A percentile compares a stretch with the other conserved stretches of the same genome.
phyloP scores from a whole-genome alignment of 1,284 basidiomycete species.

The Puccinia triticina region DNA sequence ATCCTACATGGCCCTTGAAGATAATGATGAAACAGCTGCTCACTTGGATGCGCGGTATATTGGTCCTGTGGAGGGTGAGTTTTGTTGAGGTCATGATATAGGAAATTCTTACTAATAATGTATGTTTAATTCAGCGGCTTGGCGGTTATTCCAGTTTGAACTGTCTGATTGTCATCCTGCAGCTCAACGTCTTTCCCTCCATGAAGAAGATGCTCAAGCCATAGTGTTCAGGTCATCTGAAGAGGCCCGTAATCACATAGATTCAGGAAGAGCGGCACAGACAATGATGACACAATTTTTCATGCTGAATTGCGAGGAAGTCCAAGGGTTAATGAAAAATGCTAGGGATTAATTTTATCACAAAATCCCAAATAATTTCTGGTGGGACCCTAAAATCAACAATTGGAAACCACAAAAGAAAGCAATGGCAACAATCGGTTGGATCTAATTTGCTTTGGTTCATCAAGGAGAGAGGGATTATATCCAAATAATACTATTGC shows the following conservation, averaged over 20 bases:
- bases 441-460: not conserved
- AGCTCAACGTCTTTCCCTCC: not conserved
- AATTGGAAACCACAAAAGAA: not conserved
- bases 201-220: not conserved
- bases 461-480: slow-evolving; percentile 13
- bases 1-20: not conserved
- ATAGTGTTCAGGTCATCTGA: not conserved
- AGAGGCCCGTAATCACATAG: not conserved
- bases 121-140: not conserved
- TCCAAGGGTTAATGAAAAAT: not conserved
- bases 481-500: not conserved
- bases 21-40: not conserved
- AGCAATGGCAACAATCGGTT: not conserved
- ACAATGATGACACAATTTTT: slow-evolving; percentile 5
- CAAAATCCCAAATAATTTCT: not conserved
- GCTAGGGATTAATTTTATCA: not conserved
- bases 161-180: not conserved
- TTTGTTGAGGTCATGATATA: not conserved
- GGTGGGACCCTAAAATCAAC: not conserved
- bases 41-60: slow-evolving; percentile 2
- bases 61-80: not conserved
- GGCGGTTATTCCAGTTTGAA: not conserved
- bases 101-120: not conserved
- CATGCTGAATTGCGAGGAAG: not conserved
- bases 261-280: not conserved